A percentile compares a stretch with the other conserved stretches of the same genome.
Conservation (phyloP, 2,329 filamentous ascomycete genomes). For the Colletotrichum scovillei region DNA sequence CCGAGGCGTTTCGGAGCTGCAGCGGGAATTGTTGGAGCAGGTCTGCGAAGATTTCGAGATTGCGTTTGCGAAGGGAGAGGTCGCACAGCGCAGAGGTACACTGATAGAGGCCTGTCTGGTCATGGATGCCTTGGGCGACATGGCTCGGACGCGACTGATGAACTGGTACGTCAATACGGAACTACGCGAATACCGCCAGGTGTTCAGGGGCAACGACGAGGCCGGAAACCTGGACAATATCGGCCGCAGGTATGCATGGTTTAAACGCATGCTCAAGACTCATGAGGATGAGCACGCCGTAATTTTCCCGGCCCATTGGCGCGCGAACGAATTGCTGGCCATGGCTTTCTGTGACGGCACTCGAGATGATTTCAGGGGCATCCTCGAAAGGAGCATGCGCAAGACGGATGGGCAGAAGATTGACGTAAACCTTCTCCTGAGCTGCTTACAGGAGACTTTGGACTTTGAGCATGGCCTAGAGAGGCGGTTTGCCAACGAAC, state of each 20-base stretch:
- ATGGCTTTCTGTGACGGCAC: constrained; percentile 97
- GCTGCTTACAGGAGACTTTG: constrained; percentile 92
- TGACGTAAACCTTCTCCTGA: constrained; percentile 89
- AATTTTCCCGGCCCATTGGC: constrained; percentile 90
- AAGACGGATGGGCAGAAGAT: constrained; percentile 80
- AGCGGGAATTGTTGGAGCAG: constrained; percentile 92
- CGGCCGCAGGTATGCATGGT: constrained; percentile 93
- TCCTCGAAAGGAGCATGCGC: constrained; percentile 88
- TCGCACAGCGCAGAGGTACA: constrained; percentile 74
- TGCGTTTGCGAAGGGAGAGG: constrained; percentile 89
- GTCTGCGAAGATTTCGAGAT: constrained; percentile 99
- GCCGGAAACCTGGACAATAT: constrained; percentile 98
- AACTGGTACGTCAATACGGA: constrained; percentile 99
- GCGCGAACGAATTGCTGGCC: constrained; percentile 88
- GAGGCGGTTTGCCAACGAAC: constrained; percentile 78
- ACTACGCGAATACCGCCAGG: constrained; percentile 92
- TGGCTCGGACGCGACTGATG: constrained; percentile 82
- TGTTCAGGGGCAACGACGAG: constrained; percentile 96
- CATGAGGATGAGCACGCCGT: constrained; percentile 93
- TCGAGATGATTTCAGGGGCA: constrained; percentile 93
- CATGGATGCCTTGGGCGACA: constrained; percentile 93
- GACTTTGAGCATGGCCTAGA: constrained; percentile 96
- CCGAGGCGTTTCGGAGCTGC: constrained; percentile 91
- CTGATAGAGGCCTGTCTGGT: constrained; percentile 91
- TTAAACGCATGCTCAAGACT: constrained; percentile 92